Base-by-base conservation (phyloP, 176 grass and related monocot species). In the Hordeum marinum region DNA sequence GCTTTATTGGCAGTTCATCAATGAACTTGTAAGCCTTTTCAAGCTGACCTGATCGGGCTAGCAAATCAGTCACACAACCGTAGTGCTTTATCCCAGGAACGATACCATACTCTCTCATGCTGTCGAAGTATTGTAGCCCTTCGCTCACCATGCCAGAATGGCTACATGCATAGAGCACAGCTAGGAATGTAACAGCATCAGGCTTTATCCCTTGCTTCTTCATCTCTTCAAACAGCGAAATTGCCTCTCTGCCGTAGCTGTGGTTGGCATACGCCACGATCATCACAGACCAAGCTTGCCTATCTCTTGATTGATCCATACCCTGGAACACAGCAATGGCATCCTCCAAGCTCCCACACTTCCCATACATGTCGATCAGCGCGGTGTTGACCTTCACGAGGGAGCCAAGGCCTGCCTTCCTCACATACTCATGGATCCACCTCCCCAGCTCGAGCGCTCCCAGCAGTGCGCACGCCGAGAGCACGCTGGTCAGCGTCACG, bases 331-430 rank as follows among this genome's bases (percentile, higher is more conserved):
- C 90, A 45, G 3, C n/a, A 21, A 86, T 11, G 34, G 93, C 93
- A 35, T 90, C 93, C 26, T 95, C 90, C 83, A 95, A 82, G 85
- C 93, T 95, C 72, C 93, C 93, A 3, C 93, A 95, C 31, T 92
- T 95, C 1, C 88, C 93, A 57, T 95, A 95, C 93, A 95, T 95
- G 70, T 95, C 90, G 4, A 95, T 88, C 80, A 95, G 52, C 0
- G 93, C 90, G 17, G 85, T 95, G 66, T 81, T 90, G 29, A 95
- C 85, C 63, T 95, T 95, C 63, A 95, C 64, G 0, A 84, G 82
- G 8, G 90, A 90, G 67, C 85, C 83, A 39, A 95, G 45, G 32
- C 80, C 83, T 15, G 46, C 80, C 90, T 92, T 92, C 81, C 72
- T 77, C 4, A 82, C 43, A 75, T 92, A 95, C 35, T 95, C 90